These are phyloP conservation scores for Mycena amicta DNA, from an alignment of 768 basidiomycete genomes.

Conservation along the genomic window DNA sequence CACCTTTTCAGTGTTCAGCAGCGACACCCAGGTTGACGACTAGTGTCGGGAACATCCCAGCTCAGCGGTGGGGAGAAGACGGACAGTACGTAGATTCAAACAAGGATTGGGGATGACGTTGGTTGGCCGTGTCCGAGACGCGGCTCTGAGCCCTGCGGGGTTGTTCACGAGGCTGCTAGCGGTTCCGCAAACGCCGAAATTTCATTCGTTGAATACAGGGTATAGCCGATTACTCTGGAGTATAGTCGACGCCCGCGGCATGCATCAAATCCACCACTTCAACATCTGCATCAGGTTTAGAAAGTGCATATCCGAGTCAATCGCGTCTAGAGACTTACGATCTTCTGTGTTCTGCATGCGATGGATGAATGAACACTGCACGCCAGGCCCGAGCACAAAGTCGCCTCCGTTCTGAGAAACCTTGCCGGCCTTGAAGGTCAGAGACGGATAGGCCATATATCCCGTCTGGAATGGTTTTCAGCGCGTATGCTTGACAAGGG, in stretches of 20 bases:
- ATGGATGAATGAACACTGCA: conserved; percentile 50
- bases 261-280: conserved; percentile 54
- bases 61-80: too few relatives aligned
- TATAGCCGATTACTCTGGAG: conserved; percentile 5
- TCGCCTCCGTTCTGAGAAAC: conserved; percentile 66
- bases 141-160: too few relatives aligned
- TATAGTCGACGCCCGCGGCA: conserved; percentile 38
- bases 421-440: conserved; percentile 64
- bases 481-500: neutral
- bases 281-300: conserved; percentile 36
- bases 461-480: neutral
- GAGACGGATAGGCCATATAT: conserved; percentile 26
- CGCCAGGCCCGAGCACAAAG: conserved; percentile 63
- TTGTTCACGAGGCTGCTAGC: too few relatives aligned
- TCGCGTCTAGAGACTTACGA: conserved; percentile 52
- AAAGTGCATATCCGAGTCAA: conserved; percentile 21
- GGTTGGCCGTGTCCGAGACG: too few relatives aligned
- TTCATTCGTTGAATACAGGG: too few relatives aligned
- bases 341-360: conserved; percentile 68
- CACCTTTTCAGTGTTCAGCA: too few relatives aligned
- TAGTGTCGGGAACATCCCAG: too few relatives aligned
- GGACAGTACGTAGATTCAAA: too few relatives aligned
- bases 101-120: too few relatives aligned
- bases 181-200: too few relatives aligned
- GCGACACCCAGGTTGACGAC: too few relatives aligned